These are phyloP conservation scores for Aspergillus versicolor DNA, from an alignment of 2,329 filamentous ascomycete species.

Conservation along the genomic window DNA sequence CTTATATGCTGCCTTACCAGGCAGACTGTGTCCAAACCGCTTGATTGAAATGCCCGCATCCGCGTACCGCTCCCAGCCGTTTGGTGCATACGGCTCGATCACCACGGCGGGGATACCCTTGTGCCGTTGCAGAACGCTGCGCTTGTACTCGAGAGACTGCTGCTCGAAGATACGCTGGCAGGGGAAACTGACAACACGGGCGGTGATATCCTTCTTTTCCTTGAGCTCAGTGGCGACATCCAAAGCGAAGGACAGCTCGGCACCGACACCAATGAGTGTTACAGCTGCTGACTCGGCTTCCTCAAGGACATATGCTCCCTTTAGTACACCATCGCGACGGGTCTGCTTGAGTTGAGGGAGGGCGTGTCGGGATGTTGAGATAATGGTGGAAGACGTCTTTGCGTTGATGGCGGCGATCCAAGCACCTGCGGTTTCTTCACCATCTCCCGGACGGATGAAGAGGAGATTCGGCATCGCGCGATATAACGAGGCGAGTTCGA, in stretches of 20 bases:
- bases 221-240: constrained; percentile 45
- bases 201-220: constrained; percentile 34
- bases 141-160: constrained; percentile 48
- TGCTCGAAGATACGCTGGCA: constrained; percentile 52
- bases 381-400: constrained; percentile 43
- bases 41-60: constrained; percentile 28
- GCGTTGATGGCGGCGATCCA: constrained; percentile 42
- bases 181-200: constrained; percentile 52
- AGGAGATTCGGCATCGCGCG: constrained; percentile 63
- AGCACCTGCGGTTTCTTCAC: constrained; percentile 54
- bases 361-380: constrained; percentile 45
- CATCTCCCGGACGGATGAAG: constrained; percentile 61
- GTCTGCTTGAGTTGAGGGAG: constrained; percentile 41
- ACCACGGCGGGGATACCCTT: constrained; percentile 44
- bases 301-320: constrained; percentile 45
- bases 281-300: constrained; percentile 38
- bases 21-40: constrained; percentile 17
- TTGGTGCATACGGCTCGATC: constrained; percentile 51
- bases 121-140: constrained; percentile 41
- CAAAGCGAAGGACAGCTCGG: constrained; percentile 50
- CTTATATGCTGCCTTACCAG: constrained; percentile 19
- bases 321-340: constrained; percentile 37
- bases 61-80: constrained; percentile 55
- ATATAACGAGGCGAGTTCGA: constrained; percentile 58
- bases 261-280: constrained; percentile 53